phyloP scores from a whole-genome alignment of 202 grass and related monocot species.

The Alloteropsis angusta region DNA sequence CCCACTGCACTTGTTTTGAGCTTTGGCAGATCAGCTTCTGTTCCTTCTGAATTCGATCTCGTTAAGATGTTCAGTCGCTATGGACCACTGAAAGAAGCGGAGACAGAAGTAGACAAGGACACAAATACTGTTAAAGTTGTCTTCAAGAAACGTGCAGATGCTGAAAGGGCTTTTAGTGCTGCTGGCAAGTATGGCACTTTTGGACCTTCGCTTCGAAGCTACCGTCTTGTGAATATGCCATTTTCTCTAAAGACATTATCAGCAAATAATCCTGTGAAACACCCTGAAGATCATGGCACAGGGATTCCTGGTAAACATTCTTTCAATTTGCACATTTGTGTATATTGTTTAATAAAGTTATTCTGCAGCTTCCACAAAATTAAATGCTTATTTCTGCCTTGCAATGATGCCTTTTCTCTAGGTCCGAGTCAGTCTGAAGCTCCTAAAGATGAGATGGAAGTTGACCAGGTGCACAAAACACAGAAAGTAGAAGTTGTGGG shows the following conservation, averaged over 20 bases:
- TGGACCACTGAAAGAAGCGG: conserved; percentile 76
- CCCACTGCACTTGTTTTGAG: conserved; percentile 83
- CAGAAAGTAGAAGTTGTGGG: not conserved
- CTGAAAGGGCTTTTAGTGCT: conserved; percentile 82
- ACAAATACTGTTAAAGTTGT: conserved; percentile 55
- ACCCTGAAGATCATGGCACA: not conserved
- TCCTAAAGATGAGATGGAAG: conserved; percentile 15
- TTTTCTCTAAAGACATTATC: conserved; percentile 23
- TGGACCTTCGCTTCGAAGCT: conserved; percentile 81
- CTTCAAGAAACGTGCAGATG: conserved; percentile 75
- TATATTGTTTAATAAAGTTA: not conserved
- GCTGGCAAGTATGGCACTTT: conserved; percentile 65
- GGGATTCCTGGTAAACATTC: conserved; percentile 34
- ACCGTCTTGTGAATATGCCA: conserved; percentile 57
- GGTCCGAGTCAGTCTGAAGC: conserved; percentile 12
- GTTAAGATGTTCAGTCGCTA: conserved; percentile 76
- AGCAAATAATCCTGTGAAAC: conserved; percentile 18
- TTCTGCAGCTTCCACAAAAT: not conserved
- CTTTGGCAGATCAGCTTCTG: conserved; percentile 50
- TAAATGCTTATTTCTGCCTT: conserved; percentile 23
- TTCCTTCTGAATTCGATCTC: conserved; percentile 72
- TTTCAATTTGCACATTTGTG: not conserved
- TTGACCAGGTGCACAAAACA: conserved; percentile 19
- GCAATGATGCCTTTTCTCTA: conserved; percentile 16
- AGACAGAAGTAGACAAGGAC: conserved; percentile 52